A percentile compares a stretch with the other conserved stretches of the same genome.
phyloP scores from a whole-genome alignment of 306 rosid genomes.

The Castanea crenata region DNA sequence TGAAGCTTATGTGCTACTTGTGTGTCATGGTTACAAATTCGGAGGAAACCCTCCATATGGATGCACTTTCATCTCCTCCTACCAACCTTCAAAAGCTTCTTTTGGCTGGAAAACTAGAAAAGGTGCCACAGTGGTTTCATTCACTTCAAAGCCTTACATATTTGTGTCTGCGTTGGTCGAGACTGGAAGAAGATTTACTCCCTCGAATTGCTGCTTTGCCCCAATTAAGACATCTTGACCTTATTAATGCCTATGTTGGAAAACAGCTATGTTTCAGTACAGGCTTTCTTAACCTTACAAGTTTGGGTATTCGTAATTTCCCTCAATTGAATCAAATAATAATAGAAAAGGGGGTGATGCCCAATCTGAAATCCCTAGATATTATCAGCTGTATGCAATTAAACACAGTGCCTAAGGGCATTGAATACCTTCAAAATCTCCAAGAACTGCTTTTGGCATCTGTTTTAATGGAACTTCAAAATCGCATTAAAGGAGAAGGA shows the following conservation, averaged over 20 bases:
- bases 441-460: neutral
- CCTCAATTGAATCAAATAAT: constrained; percentile 3
- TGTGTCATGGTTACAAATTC: neutral
- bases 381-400: neutral
- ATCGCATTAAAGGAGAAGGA: no score
- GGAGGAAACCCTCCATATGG: neutral
- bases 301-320: neutral
- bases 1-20: neutral
- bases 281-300: constrained; percentile 1
- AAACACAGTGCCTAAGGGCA: constrained; percentile 3
- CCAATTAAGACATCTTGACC: fast-evolving
- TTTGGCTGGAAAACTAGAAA: neutral
- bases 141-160: neutral
- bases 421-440: constrained; percentile 2
- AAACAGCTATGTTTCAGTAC: neutral
- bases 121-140: neutral
- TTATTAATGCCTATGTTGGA: neutral
- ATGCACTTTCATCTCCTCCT: constrained; percentile 9
- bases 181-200: neutral
- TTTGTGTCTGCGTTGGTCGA: neutral
- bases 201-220: neutral
- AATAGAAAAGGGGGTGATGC: constrained; percentile 7
- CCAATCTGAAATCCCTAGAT: neutral
- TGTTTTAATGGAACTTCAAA: neutral
- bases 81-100: neutral